Evolutionary conservation across 1,139 yeast genomes (phyloP).

Genomic region (Sugiyamaella sp.): DNA sequence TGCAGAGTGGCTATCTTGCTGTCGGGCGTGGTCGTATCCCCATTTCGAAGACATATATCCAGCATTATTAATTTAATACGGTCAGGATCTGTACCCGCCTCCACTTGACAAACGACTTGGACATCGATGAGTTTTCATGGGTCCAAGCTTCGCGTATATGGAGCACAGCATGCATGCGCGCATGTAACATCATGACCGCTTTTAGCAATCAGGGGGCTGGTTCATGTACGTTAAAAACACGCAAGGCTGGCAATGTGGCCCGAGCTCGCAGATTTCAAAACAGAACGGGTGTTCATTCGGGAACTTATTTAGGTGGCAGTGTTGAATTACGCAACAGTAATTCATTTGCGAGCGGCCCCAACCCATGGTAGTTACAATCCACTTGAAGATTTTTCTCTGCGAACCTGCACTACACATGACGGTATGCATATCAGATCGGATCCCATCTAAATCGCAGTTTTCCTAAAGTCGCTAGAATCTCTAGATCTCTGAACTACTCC

Average conservation of each 20-base stretch:
- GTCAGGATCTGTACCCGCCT: conserved; percentile 14
- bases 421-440: no score
- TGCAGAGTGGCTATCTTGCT: not conserved
- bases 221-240: not conserved
- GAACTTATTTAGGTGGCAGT: not conserved
- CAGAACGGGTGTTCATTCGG: no score
- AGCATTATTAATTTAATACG: conserved; percentile 10
- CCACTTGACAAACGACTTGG: not conserved
- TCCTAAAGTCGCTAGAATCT: no score
- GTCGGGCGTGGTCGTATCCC: not conserved
- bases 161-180: not conserved
- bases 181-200: not conserved
- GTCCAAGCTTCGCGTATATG: not conserved
- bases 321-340: not conserved
- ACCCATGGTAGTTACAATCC: no score
- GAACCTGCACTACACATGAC: no score
- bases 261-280: not conserved
- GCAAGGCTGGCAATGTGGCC: conserved; percentile 7
- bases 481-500: no score
- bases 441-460: no score
- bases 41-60: conserved; percentile 1
- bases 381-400: no score
- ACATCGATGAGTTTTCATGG: not conserved
- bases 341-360: no score
- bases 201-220: conserved; percentile 13